These are phyloP conservation scores for Aspergillus latus DNA, from an alignment of 2,329 filamentous ascomycete genomes.

Conservation along the genomic window DNA sequence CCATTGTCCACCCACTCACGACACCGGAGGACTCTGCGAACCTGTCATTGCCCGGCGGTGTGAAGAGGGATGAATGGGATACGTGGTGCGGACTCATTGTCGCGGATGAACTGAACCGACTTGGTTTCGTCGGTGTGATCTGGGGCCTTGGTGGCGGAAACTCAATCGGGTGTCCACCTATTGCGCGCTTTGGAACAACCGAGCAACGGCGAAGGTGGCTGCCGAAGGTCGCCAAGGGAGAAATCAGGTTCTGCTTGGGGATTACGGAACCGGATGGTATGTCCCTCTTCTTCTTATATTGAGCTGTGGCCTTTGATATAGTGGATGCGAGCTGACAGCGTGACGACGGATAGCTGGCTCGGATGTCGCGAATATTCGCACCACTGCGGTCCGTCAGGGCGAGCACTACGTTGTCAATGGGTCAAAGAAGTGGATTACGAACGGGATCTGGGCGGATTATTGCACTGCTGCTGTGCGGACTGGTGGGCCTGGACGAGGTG, in stretches of 20 bases:
- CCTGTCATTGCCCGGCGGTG: conserved; percentile 46
- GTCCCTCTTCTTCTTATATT: background rate
- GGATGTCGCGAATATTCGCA: conserved; percentile 64
- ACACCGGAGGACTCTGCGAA: conserved; percentile 42
- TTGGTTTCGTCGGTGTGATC: conserved; percentile 58
- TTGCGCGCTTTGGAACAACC: conserved; percentile 62
- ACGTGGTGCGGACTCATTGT: conserved; percentile 58
- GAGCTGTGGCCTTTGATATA: background rate
- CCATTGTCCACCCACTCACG: conserved; percentile 37
- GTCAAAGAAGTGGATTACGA: conserved; percentile 69
- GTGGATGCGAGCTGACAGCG: background rate
- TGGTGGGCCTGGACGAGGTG: conserved; percentile 59
- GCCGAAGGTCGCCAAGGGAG: conserved; percentile 58
- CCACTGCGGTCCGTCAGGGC: conserved; percentile 56
- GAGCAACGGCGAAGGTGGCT: conserved; percentile 61
- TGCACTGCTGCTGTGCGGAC: conserved; percentile 61
- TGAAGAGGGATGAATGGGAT: conserved; percentile 53
- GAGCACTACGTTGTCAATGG: conserved; percentile 63
- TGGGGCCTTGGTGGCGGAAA: conserved; percentile 61
- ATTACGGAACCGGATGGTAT: conserved; percentile 63
- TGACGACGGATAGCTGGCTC: conserved; percentile 50
- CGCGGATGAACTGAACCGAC: conserved; percentile 56
- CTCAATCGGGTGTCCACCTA: conserved; percentile 63
- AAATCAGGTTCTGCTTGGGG: conserved; percentile 62
- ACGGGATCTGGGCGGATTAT: conserved; percentile 60